Conservation (phyloP, 2,329 filamentous ascomycete species). For the Taxawa tesnikishii region DNA sequence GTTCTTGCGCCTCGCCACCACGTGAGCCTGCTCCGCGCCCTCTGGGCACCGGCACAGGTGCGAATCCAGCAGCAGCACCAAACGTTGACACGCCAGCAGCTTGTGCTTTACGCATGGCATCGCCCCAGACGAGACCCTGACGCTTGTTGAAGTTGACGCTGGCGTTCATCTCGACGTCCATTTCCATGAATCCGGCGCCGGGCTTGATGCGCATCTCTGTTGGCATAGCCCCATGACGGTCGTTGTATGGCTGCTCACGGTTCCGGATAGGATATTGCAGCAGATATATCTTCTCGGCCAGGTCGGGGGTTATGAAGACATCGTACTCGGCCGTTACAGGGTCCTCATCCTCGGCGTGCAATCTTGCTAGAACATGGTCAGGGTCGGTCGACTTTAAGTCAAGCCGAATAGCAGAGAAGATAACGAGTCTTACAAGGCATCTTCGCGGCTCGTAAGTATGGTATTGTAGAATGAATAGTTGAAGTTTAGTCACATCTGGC, state of each 20-base stretch:
- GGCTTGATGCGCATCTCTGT: conserved; percentile 72
- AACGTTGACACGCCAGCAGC: conserved; percentile 26
- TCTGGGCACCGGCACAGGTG: conserved; percentile 16
- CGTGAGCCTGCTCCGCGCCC: conserved; percentile 7
- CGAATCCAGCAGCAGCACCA: conserved; percentile 34
- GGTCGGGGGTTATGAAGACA: conserved; percentile 72
- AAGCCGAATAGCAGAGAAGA: too few species aligned
- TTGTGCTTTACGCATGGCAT: conserved; percentile 49
- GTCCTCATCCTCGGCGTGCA: conserved; percentile 32
- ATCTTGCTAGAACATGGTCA: too few species aligned
- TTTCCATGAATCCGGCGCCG: conserved; percentile 70
- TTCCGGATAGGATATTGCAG: conserved; percentile 80
- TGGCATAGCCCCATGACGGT: conserved; percentile 44
- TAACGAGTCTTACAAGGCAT: too few species aligned
- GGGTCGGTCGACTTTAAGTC: too few species aligned
- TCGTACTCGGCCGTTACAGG: conserved; percentile 52
- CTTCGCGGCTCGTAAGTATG: too few species aligned
- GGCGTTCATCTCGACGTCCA: conserved; percentile 77
- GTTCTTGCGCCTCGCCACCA: conserved; percentile 23
- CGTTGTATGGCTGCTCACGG: conserved; percentile 50
- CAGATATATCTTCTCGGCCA: conserved; percentile 49
- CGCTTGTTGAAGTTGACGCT: conserved; percentile 65
- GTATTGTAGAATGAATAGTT: too few species aligned
- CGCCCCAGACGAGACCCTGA: conserved; percentile 74
- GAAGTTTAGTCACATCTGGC: too few species aligned